Base-by-base conservation (phyloP, 73 alveolate genomes). In the Blepharisma japonicum region DNA sequence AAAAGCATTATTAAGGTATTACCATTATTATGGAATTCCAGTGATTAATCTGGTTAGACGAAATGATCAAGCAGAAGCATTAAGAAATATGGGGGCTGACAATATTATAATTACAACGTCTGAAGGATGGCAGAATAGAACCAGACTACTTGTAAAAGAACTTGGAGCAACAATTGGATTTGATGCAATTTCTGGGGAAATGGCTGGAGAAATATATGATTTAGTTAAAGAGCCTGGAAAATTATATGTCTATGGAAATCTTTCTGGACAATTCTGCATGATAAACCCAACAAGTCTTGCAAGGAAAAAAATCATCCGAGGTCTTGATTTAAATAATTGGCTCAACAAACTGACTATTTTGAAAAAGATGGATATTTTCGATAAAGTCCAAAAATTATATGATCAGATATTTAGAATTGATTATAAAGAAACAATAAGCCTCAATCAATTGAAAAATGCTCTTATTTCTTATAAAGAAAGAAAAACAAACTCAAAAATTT, bases 21-120 rank as follows among this genome's bases (percentile, higher is more conserved):
- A 68, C 88, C 55, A 79, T 50, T 78, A 86, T 50, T 48, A 49
- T 50, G 90, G 91, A 6, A 56, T 91, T 56, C 80, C 82, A 18
- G 67, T 81, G 49, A 86, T 91, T 25, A 90, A 83, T 71, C 86
- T 90, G 50, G 97, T 91, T 49, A 85, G 97, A 74, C 85, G 84
- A 68, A 67, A 80, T 7, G 95, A 91, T 21, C 79, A 88, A 68
- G 87, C 82, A 6, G 87, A 86, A 23, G 48, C 56, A 9, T 85
- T 91, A 6, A 78, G 80, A 71, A 80, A 51, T 20, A 80, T 83
- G 11, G 91, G 85, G 18, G 90, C 83, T n/a, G 88, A 89, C 21
- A 56, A 81, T 49, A 86, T 91, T 53, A 82, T 91, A n/a, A 91
- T 89, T 78, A 49, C 87, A 38, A 55, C 49, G 48, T 80, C 49